Base-by-base conservation (phyloP, 169 alveolate genomes). In the Babesia bovis region DNA sequence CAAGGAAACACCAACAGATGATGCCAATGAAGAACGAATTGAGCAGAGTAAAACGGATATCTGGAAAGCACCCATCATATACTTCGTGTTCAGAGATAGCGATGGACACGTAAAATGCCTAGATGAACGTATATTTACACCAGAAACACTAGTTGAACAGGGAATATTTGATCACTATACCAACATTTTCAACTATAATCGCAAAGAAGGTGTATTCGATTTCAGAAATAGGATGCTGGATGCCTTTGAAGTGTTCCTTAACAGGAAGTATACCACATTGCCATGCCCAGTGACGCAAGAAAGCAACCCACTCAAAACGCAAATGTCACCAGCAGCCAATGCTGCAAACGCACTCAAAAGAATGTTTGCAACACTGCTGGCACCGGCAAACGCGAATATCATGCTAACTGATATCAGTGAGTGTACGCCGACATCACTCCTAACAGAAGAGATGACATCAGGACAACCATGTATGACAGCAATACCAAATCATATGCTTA, bases 121-220 rank as follows among this genome's bases (percentile, higher is more conserved):
- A 19, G 85, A 76, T 23, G 85, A 76, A 7, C 78, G 85, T 65
- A 41, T 49, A 6, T 76, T 36, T 38, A 66, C 85, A 6, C 85
- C 85, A 3, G 85, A 76, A 40, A 68, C 81, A 42, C 72, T 76
- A 32, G 85, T 76, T 45, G 85, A 76, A 28, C 85, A 76, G 73
- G 85, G 85, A 7, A 61, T 76, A 35, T 76, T 76, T 38, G 81
- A 63, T 1, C 66, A 76, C 72, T 76, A 76, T 47, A 25, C 70
- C 59, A 66, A 76, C 53, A 33, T 76, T 3, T 66, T 76, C 59
- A 58, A 60, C 69, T 58, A 45, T 32, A 36, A 35, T 30, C 66
- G 68, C 47, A 57, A 36, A 23, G 73, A 66, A 2, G 26, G 50
- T 49, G 23, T 38, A 26, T 51, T 61, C 4, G 67, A 76, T 30